These are phyloP conservation scores for Chalara sp. DNA, from an alignment of 2,329 filamentous ascomycete species.

Conservation along the genomic window DNA sequence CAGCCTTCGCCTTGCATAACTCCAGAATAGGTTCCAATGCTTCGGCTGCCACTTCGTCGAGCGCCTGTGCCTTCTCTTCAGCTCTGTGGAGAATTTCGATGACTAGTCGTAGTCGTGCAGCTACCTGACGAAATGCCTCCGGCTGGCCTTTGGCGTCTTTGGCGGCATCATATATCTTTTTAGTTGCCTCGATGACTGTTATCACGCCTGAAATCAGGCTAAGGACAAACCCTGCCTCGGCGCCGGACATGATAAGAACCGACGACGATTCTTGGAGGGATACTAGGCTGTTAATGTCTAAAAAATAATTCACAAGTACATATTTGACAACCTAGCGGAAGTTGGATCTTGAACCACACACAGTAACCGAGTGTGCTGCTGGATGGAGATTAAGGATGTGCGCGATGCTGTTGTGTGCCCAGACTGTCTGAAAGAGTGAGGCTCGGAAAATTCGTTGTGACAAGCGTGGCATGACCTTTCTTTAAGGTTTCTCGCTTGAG, in stretches of 20 bases:
- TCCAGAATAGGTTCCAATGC: slow-evolving; percentile 10
- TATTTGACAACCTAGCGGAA: not conserved
- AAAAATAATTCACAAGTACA: not conserved
- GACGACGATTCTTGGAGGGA: not conserved
- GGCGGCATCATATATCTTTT: slow-evolving; percentile 15
- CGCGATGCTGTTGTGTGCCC: not conserved
- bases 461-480: too few relatives aligned
- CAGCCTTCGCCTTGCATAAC: slow-evolving; percentile 14
- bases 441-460: not conserved
- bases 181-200: slow-evolving; percentile 14
- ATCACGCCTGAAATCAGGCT: slow-evolving; percentile 15
- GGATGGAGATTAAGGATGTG: not conserved
- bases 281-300: not conserved
- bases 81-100: slow-evolving; percentile 10
- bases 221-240: slow-evolving; percentile 9
- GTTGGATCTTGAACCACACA: not conserved
- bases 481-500: too few relatives aligned
- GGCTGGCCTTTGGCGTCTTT: slow-evolving; percentile 16
- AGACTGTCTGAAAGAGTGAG: not conserved
- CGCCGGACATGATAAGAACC: slow-evolving; percentile 8
- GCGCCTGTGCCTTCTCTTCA: slow-evolving; percentile 7
- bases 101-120: slow-evolving; percentile 15
- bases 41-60: slow-evolving; percentile 10
- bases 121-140: slow-evolving; percentile 16
- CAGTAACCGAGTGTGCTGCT: not conserved